A percentile compares a stretch with the other conserved stretches of the same genome.
These are phyloP conservation scores for Bolboschoenus planiculmis DNA, from an alignment of 176 grass and related monocot species.

Conservation along the genomic window DNA sequence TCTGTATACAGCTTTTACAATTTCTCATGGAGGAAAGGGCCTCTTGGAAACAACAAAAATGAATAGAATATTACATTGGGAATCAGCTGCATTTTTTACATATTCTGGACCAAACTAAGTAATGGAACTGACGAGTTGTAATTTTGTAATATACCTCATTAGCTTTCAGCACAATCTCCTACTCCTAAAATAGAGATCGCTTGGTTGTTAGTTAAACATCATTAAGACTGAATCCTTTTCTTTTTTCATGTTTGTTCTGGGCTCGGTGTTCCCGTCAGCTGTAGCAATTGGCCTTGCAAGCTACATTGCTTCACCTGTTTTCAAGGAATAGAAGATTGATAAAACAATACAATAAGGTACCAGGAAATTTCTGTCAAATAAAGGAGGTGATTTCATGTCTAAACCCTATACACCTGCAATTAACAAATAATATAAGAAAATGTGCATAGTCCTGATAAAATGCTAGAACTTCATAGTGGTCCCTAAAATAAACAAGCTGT, in stretches of 20 bases:
- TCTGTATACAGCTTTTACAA: conserved; percentile 20
- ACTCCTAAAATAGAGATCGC: not conserved
- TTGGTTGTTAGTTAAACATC: conserved; percentile 5
- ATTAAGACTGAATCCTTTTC: not conserved
- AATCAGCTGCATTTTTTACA: conserved; percentile 17
- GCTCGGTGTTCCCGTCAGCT: conserved; percentile 46
- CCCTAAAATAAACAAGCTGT: not conserved
- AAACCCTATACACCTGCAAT: not conserved
- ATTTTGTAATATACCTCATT: not conserved
- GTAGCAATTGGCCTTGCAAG: conserved; percentile 76
- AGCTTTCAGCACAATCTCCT: conserved; percentile 19
- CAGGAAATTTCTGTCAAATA: not conserved
- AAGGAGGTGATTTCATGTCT: not conserved
- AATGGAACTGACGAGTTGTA: not conserved
- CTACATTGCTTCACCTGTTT: conserved; percentile 90
- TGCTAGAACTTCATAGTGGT: not conserved
- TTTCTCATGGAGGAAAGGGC: not conserved
- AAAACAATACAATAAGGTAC: not conserved
- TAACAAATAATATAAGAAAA: not conserved
- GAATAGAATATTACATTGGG: conserved; percentile 8
- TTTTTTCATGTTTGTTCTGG: conserved; percentile 4
- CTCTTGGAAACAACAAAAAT: not conserved
- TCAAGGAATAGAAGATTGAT: not conserved
- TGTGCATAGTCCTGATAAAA: not conserved
- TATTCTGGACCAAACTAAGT: conserved; percentile 13